Base-by-base conservation (phyloP, 2,329 filamentous ascomycete species). In the Exophiala viscosa region DNA sequence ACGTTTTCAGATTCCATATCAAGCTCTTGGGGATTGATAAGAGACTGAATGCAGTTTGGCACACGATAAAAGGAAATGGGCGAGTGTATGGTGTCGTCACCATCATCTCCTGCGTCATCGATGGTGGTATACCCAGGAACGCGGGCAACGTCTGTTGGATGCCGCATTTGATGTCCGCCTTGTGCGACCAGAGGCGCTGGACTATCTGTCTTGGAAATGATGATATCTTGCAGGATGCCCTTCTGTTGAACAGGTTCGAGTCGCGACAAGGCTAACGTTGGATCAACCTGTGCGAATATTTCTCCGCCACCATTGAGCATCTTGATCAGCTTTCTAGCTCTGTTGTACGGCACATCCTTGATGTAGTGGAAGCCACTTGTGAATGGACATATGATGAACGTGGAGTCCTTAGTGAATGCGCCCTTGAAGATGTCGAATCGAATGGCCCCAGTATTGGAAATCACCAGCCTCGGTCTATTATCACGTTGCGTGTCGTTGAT, bases 391-490 rank as follows among this genome's bases (percentile, higher is more conserved):
- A 97, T 79, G 35, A 92, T 85, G 66, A 84, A 97, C 0, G 87
- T 89, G 3, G 85, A 86, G 67, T 99, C 93, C 35, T 84, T 83
- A 0, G 93, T 97, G 66, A 97, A 97, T 0, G 85, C 76, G 0
- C 93, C 93, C 68, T 92, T 84, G 77, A 96, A 95, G 56, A 99
- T 88, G 68, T 99, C 93, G 69, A 97, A 99, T 40, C 93, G 87
- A 60, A 99, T 84, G 3, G 88, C 88, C 20, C 93, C 93, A 0
- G 89, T 96, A 70, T 99, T 99, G 50, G 88, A 77, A 45, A 97
- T 82, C 28, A 86, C 84, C 9, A 97, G 72, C 5, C 82, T 80
- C 8, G 90, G 79, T 36, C 80, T 76, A 50, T 84, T 77, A 18
- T 78, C 74, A 3, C 85, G 77, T 31, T 77, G 72, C 36, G 80